phyloP scores from a whole-genome alignment of 2,329 filamentous ascomycete genomes.

The Arthrobotrys sphaeroides region DNA sequence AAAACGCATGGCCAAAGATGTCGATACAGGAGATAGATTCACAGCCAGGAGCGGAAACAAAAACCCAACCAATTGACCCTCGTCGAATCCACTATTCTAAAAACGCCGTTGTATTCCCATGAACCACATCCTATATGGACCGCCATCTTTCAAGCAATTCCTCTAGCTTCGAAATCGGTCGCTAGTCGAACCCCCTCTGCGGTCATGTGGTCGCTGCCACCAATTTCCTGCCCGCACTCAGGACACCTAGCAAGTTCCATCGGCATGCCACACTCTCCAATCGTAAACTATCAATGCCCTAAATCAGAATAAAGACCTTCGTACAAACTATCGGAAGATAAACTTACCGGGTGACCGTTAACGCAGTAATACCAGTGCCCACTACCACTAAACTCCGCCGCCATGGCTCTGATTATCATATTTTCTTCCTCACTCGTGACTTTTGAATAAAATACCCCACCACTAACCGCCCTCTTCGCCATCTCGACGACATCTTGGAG shows the following conservation, averaged over 20 bases:
- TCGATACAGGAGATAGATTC: no score
- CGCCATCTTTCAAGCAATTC: not conserved
- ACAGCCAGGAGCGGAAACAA: no score
- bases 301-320: not conserved
- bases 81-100: no score
- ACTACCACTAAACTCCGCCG: conserved; percentile 64
- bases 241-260: conserved; percentile 72
- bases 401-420: conserved; percentile 67
- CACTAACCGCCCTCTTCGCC: conserved; percentile 64
- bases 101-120: not conserved
- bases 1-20: no score
- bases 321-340: not conserved
- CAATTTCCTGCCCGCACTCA: conserved; percentile 69
- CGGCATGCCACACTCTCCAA: conserved; percentile 74
- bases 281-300: conserved; percentile 64
- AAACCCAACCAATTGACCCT: no score
- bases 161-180: conserved; percentile 63
- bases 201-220: conserved; percentile 66
- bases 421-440: conserved; percentile 67
- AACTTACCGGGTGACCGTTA: conserved; percentile 66
- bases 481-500: conserved; percentile 65
- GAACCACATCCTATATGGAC: conserved; percentile 54
- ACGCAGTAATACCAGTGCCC: conserved; percentile 72
- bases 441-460: conserved; percentile 64
- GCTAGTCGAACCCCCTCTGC: conserved; percentile 67